Conservation (phyloP, 2,329 filamentous ascomycete species). For the Colletotrichum tofieldiae region DNA sequence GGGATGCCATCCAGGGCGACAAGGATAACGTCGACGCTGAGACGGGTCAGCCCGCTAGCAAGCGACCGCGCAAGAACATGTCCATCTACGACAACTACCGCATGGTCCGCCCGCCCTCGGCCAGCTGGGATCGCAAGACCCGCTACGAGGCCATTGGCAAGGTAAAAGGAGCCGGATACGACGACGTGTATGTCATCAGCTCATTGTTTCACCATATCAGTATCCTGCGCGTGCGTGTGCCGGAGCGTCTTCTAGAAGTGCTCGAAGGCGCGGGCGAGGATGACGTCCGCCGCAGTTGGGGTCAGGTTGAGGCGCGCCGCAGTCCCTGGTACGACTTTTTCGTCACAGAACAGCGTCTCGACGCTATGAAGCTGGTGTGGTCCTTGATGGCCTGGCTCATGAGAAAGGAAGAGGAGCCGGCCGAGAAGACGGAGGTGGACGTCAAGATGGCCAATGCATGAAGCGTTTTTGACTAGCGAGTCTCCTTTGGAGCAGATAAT, state of each 20-base stretch:
- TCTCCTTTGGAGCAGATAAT: not conserved
- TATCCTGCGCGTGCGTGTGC: constrained; percentile 72
- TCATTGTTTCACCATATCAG: constrained; percentile 75
- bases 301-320: constrained; percentile 68
- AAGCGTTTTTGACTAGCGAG: constrained; percentile 6
- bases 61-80: constrained; percentile 69
- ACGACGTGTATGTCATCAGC: constrained; percentile 75
- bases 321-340: constrained; percentile 76
- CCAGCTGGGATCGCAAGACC: constrained; percentile 74
- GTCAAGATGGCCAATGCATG: constrained; percentile 50
- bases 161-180: constrained; percentile 62
- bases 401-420: constrained; percentile 57
- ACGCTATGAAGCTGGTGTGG: constrained; percentile 72
- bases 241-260: constrained; percentile 66
- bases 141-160: constrained; percentile 72
- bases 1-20: constrained; percentile 62
- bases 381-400: constrained; percentile 74
- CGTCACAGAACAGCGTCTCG: constrained; percentile 65
- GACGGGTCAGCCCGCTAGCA: constrained; percentile 52
- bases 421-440: constrained; percentile 44
- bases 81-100: constrained; percentile 76
- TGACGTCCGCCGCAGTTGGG: constrained; percentile 62
- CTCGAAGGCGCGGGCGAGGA: constrained; percentile 63
- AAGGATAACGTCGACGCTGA: constrained; percentile 56
- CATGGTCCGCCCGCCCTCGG: constrained; percentile 71